Conservation (phyloP, 805 yeast genomes). For the Candida succiphila region DNA sequence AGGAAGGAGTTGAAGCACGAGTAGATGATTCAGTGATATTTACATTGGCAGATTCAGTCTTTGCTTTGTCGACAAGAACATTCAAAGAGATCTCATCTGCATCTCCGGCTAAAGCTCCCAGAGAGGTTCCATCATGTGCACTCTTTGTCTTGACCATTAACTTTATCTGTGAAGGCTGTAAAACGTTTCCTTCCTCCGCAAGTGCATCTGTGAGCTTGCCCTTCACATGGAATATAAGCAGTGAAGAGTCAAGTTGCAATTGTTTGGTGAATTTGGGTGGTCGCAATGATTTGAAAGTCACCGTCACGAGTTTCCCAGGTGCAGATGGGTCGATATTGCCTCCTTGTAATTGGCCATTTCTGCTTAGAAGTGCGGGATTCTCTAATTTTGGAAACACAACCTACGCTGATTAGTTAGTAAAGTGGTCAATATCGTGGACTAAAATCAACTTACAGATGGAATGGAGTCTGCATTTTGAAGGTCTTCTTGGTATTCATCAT, state of each 20-base stretch:
- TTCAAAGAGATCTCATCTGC: slow-evolving; percentile 19
- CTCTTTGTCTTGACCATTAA: slow-evolving; percentile 42
- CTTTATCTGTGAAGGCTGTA: slow-evolving; percentile 27
- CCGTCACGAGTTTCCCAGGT: no score
- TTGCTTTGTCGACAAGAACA: slow-evolving; percentile 22
- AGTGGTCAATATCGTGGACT: no score
- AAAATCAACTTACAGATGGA: no score
- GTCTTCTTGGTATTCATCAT: slow-evolving; percentile 3
- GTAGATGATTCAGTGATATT: no score
- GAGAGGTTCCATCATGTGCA: slow-evolving; percentile 30
- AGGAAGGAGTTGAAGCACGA: not conserved
- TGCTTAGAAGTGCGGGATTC: not conserved
- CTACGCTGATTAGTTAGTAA: no score
- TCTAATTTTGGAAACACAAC: not conserved
- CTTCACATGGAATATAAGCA: slow-evolving; percentile 27
- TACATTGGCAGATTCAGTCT: not conserved
- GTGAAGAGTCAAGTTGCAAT: slow-evolving; percentile 11
- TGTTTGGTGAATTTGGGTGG: slow-evolving; percentile 52
- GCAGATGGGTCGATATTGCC: no score
- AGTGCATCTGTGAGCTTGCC: slow-evolving; percentile 20
- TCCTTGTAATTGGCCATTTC: not conserved
- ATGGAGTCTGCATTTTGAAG: no score
- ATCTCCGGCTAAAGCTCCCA: slow-evolving; percentile 13
- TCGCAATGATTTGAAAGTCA: slow-evolving; percentile 54
- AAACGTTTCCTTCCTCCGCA: slow-evolving; percentile 14